Base-by-base conservation (phyloP, 108 stramenopile species). In the Skeletonema tropicum region DNA sequence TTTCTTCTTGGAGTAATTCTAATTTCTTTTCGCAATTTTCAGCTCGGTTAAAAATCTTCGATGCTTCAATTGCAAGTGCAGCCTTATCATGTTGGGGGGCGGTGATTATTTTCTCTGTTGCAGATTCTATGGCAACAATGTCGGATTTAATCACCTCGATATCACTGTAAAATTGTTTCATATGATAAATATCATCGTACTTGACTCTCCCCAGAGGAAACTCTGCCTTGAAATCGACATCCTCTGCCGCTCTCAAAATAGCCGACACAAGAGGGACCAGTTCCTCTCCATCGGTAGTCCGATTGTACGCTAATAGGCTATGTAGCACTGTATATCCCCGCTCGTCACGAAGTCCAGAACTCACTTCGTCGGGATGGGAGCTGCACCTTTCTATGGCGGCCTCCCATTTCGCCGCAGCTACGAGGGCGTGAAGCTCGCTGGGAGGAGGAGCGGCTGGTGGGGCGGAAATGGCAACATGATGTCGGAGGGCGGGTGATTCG, bases 311-410 rank as follows among this genome's bases (percentile, higher is more conserved):
- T 36, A 70, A 4, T 13, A 80, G 29, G 15, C 57, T 49, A 33
- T 80, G 79, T 55, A 80, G 21, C 36, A 11, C 68, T 2, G 79
- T 80, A 55, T 80, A 80, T 25, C 79, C 79, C 68, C 73, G 19
- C 19, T 74, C 60, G 15, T 80, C 57, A 4, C 79, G 67, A 39
- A 62, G 59, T 14, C 21, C 29, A 19, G 78, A 59, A 26, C 78
- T 71, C 17, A 79, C 66, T 39, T 79, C 78, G 10, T 73, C 31
- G n/a, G 71, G 78, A 42, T 79, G 60, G 4, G 66, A 32, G 1
- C 17, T 3, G 25, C 49, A 48, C 14, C 66, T 64, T 17, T 67
- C 60, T 15, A 73, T 31, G 29, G 66, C 71, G 6, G 23, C 66
- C 0, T 38, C 60, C 66, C 78, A 79, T 52, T 32, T 7, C 30